These are phyloP conservation scores for Priceomyces fermenticarens DNA, from an alignment of 805 yeast genomes.

Conservation along the genomic window DNA sequence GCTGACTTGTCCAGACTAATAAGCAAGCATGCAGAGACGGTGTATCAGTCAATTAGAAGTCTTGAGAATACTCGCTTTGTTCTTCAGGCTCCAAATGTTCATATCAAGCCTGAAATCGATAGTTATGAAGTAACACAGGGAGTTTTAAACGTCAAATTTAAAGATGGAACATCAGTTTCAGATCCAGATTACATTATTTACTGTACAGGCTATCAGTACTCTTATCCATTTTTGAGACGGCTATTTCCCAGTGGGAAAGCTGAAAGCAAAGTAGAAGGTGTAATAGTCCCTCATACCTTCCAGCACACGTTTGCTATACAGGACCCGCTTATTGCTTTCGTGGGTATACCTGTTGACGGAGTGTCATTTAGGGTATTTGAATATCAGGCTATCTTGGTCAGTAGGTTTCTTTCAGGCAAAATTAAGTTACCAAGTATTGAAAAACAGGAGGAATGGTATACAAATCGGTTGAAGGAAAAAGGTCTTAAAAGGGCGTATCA, in stretches of 20 bases:
- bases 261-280: slow-evolving; percentile 32
- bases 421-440: slow-evolving; percentile 46
- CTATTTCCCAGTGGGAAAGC: slow-evolving; percentile 31
- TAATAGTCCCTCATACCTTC: slow-evolving; percentile 44
- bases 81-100: slow-evolving; percentile 13
- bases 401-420: slow-evolving; percentile 59
- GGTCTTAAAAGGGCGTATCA: slow-evolving; percentile 40
- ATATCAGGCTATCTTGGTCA: slow-evolving; percentile 62
- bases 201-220: slow-evolving; percentile 73
- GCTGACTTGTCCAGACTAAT: slow-evolving; percentile 29
- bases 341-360: slow-evolving; percentile 60
- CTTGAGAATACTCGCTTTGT: neutral
- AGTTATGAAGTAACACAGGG: slow-evolving; percentile 21
- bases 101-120: slow-evolving; percentile 22
- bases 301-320: slow-evolving; percentile 54
- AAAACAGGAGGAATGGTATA: slow-evolving; percentile 46
- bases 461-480: slow-evolving; percentile 32
- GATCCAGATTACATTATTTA: slow-evolving; percentile 59
- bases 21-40: slow-evolving; percentile 17
- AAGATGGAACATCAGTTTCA: slow-evolving; percentile 43
- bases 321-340: slow-evolving; percentile 64
- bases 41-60: slow-evolving; percentile 28
- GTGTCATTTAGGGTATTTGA: slow-evolving; percentile 61
- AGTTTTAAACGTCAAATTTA: slow-evolving; percentile 38
- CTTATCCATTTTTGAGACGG: slow-evolving; percentile 54